A percentile compares a stretch with the other conserved stretches of the same genome.
These are phyloP conservation scores for Chlamydomonas reinhardtii DNA, from an alignment of 163 green algal genomes.

Conservation along the genomic window DNA sequence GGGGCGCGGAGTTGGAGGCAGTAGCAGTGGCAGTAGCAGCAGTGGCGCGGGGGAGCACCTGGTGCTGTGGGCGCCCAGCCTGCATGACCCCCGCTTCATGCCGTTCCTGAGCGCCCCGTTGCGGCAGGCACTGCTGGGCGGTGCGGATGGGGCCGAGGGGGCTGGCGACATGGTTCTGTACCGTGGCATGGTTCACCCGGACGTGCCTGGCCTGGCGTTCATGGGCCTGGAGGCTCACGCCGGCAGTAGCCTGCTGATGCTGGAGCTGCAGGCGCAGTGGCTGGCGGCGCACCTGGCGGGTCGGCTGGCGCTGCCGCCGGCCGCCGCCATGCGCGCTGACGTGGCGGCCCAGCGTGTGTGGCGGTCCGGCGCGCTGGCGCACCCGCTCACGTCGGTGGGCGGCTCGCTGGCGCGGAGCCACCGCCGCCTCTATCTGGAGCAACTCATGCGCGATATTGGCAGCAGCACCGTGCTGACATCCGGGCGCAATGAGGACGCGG, in stretches of 20 bases:
- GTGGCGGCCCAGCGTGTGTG: background rate
- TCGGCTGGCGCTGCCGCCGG: background rate
- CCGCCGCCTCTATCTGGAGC: background rate
- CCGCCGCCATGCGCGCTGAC: background rate
- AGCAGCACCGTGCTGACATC: background rate
- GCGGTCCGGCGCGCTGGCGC: background rate
- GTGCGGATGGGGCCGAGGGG: background rate
- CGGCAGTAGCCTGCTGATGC: conserved; percentile 3
- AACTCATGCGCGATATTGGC: background rate
- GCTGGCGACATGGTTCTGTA: background rate
- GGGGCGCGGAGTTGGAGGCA: background rate
- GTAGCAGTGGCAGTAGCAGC: background rate
- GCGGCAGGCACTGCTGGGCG: conserved; percentile 11
- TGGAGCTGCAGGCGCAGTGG: conserved; percentile 28
- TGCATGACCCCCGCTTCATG: conserved; percentile 29
- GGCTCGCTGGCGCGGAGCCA: background rate
- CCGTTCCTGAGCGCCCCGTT: conserved; percentile 1
- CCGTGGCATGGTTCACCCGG: conserved; percentile 16
- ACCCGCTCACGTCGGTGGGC: background rate
- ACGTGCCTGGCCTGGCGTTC: conserved; percentile 34
- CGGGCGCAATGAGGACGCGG: too few species aligned
- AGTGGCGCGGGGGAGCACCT: background rate
- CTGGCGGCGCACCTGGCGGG: background rate
- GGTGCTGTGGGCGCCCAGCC: conserved; percentile 35
- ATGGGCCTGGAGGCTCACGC: conserved; percentile 19